Base-by-base conservation (phyloP, 2,329 filamentous ascomycete genomes). In the Exophiala phaeomuriformis region DNA sequence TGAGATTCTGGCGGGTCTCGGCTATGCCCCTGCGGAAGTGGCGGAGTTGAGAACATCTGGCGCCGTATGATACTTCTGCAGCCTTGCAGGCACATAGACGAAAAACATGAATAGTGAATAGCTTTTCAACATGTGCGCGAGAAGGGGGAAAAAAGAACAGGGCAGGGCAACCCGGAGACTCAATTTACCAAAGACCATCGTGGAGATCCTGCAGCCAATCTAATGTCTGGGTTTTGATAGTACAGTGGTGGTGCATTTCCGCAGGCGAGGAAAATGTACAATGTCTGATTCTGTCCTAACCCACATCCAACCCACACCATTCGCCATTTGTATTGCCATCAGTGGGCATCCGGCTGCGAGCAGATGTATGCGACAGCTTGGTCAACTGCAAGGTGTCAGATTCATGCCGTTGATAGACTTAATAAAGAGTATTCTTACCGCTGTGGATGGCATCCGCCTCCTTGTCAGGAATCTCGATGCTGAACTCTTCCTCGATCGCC, bases 381-480 rank as follows among this genome's bases (percentile, higher is more conserved):
- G 74, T 93, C 87, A 66, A 96, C 90, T 95, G 67, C 63, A 64
- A 47, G 56, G 46, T 52, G 58, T 69, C 56, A 69, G 64, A 39
- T 19, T 19, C 19, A 19, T 54, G 57, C 47, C 37, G 42, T 43
- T 42, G 19, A 27, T 9, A 10, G 30, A 12, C 8, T 32, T 32
- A 5, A 40, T 53, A 12, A 5, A n/a, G 41, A 7, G 19, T 27
- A 3, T 27, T 76, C 88, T 65, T 86, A 95, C 90, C 84, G 68
- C 89, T 95, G 81, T 93, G 89, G 73, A 96, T 95, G 63, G 80
- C 79, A 73, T 96, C 90, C 64, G 90, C 90, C 69, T 95, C 89
- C 82, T 95, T 95, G 77, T 96, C 90, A 65, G 90, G 90, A 67
- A 96, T 96, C 81, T 96, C 90, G 72, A 96, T 93, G 85, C 89